Percentiles rank a stretch among this genome's conserved stretches.
These are phyloP conservation scores for Westerdykella aurantiaca DNA, from an alignment of 2,329 filamentous ascomycete genomes.

Conservation along the genomic window DNA sequence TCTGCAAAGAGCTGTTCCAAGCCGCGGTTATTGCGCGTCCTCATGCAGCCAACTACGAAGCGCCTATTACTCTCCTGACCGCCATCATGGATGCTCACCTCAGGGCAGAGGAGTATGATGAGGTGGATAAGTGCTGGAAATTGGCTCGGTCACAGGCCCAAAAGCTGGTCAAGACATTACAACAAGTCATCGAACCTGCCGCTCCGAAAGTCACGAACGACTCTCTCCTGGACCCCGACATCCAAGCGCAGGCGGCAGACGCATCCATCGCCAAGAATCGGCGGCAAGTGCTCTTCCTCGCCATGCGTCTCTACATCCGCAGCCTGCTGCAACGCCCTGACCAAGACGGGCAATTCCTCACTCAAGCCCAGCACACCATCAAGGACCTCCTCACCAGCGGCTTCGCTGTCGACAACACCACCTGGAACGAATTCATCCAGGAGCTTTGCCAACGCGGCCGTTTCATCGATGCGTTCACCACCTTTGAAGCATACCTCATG, in stretches of 20 bases:
- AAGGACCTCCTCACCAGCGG: constrained; percentile 57
- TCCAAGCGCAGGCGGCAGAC: constrained; percentile 14
- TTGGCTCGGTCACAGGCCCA: constrained; percentile 52
- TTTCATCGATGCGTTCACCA: constrained; percentile 61
- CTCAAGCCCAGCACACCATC: constrained; percentile 37
- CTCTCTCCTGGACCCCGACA: constrained; percentile 18
- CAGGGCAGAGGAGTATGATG: constrained; percentile 51
- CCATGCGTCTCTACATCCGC: constrained; percentile 49
- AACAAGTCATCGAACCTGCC: constrained; percentile 33
- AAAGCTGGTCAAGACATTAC: constrained; percentile 32
- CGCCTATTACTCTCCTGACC: constrained; percentile 38
- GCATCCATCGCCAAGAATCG: constrained; percentile 30
- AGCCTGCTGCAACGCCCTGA: constrained; percentile 45
- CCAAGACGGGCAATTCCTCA: constrained; percentile 39
- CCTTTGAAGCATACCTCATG: constrained; percentile 76
- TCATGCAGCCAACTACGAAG: constrained; percentile 11
- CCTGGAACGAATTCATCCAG: constrained; percentile 76
- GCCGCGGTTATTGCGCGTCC: constrained; percentile 7
- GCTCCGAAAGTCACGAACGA: constrained; percentile 6
- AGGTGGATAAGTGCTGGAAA: constrained; percentile 63
- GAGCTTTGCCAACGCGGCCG: constrained; percentile 56
- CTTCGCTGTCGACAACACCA: constrained; percentile 67
- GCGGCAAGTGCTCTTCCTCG: constrained; percentile 45
- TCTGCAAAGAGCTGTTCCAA: constrained; percentile 29
- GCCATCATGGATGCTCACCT: constrained; percentile 64